Evolutionary conservation across 129 eudicot species (phyloP), one percentile per base, ranked within the genome.

Genomic region (Artemisia tridentata): DNA sequence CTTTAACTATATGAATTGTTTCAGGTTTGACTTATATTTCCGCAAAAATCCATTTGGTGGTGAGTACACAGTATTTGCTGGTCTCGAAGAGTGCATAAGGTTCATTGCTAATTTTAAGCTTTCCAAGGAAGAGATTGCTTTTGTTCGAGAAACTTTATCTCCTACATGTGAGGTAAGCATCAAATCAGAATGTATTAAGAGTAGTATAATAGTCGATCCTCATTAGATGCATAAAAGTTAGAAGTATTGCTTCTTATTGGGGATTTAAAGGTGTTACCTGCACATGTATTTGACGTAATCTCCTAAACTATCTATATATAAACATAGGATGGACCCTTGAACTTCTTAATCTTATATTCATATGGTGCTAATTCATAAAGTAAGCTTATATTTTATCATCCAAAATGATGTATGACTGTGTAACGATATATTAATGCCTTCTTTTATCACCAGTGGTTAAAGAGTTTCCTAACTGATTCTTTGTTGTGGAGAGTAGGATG

Each of bases 41-140:
- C 86, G 96, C 45, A 84, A 65, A 68, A 92, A 88, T 27, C 98
- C 98, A 1, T 92, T 92, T 80, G 95, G 92, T n/a, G 98, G 98
- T 43, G 98, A 92, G 76, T 92, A 86, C 78, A 92, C 98, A 7
- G 86, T 92, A 23, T 92, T 89, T 80, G 96, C 98, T 75, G 98
- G 98, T 20, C 81, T 92, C 9, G 96, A 92, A 85, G 98, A 92
- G 79, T 92, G 98, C 87, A 89, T 92, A 65, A 79, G 85, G 80
- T 85, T 86, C 80, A 87, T 92, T 68, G 96, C 98, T 38, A 87
- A 92, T 63, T 92, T 84, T 61, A 86, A 76, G 56, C 71, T 89
- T 45, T 79, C 88, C 1, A 89, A 86, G 72, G 98, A 89, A 53
- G 91, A 92, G 45, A 92, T 92, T 52, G 73, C 84, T 54, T 92